Percentiles rank a stretch among this genome's conserved stretches.
These are phyloP conservation scores for Alternaria angustiovoidea DNA, from an alignment of 2,329 filamentous ascomycete species.

Conservation along the genomic window DNA sequence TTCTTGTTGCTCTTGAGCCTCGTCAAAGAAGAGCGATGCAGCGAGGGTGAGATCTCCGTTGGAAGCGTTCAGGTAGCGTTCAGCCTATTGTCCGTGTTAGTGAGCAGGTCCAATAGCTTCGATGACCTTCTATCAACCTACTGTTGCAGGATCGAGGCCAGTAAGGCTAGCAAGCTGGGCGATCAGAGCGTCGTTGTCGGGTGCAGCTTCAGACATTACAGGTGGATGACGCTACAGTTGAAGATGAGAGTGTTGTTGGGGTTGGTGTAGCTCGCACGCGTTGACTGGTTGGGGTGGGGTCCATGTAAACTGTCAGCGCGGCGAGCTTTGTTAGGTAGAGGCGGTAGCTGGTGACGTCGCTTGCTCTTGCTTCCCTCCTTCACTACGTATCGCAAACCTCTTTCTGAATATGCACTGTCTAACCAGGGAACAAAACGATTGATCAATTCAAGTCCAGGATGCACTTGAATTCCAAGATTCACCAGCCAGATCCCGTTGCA, in stretches of 20 bases:
- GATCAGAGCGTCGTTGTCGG: conserved; percentile 46
- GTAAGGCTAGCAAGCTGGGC: conserved; percentile 48
- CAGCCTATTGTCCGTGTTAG: conserved; percentile 50
- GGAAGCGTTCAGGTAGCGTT: conserved; percentile 53
- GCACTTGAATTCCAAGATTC: not conserved
- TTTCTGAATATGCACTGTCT: too few relatives aligned
- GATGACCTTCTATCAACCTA: conserved; percentile 38
- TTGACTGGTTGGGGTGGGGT: conserved; percentile 14
- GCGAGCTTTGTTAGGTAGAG: not conserved
- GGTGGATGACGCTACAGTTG: not conserved
- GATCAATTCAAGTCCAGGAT: not conserved
- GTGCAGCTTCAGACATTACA: conserved; percentile 45
- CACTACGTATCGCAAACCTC: not conserved
- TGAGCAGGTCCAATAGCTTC: conserved; percentile 32
- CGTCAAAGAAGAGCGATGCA: conserved; percentile 56
- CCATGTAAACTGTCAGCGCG: conserved; percentile 5
- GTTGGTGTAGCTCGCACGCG: conserved; percentile 15
- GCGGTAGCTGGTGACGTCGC: conserved; percentile 18
- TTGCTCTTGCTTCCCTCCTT: not conserved
- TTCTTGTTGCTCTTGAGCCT: conserved; percentile 32
- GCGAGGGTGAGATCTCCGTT: conserved; percentile 59
- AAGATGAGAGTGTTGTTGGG: conserved; percentile 6
- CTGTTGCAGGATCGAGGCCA: conserved; percentile 45
- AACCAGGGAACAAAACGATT: not conserved
- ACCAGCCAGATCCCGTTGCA: not conserved